Evolutionary conservation across 2,329 filamentous ascomycete genomes (phyloP).

Genomic region (Chaetomium sp.): DNA sequence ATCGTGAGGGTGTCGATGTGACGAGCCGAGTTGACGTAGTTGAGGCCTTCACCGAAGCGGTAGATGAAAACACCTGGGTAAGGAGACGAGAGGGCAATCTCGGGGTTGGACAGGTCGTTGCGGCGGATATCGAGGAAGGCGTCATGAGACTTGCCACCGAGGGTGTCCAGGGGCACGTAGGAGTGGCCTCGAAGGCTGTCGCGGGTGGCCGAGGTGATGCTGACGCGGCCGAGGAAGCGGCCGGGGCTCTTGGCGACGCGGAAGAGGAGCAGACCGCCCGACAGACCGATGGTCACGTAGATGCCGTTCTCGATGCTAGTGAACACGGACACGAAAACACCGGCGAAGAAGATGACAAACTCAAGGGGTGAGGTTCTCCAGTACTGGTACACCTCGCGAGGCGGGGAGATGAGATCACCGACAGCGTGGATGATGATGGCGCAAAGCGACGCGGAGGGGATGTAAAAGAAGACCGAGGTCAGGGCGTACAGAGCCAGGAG

Average conservation of each 20-base stretch:
- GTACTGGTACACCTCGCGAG: slow-evolving; percentile 68
- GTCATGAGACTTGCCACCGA: slow-evolving; percentile 24
- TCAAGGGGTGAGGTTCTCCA: slow-evolving; percentile 72
- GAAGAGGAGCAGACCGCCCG: slow-evolving; percentile 37
- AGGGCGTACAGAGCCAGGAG: slow-evolving; percentile 72
- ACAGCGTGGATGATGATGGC: slow-evolving; percentile 82
- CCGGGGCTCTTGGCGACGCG: slow-evolving; percentile 42
- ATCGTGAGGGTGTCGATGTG: slow-evolving; percentile 39
- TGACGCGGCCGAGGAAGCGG: slow-evolving; percentile 38
- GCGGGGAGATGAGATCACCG: slow-evolving; percentile 66
- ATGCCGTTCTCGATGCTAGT: slow-evolving; percentile 45
- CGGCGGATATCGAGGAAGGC: slow-evolving; percentile 38
- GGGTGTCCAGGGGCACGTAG: slow-evolving; percentile 8
- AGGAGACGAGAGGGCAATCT: slow-evolving; percentile 35
- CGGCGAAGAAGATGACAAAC: slow-evolving; percentile 66
- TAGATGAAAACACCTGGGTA: slow-evolving; percentile 48
- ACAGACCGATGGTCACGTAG: slow-evolving; percentile 41
- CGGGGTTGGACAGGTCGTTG: slow-evolving; percentile 40
- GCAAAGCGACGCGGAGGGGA: slow-evolving; percentile 63
- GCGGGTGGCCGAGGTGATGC: slow-evolving; percentile 18
- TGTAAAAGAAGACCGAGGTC: slow-evolving; percentile 74
- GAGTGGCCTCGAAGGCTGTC: slow-evolving; percentile 10
- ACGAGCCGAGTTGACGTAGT: slow-evolving; percentile 45
- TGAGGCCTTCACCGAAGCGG: slow-evolving; percentile 45
- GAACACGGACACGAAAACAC: slow-evolving; percentile 55